phyloP scores from a whole-genome alignment of 2,329 filamentous ascomycete species.

The Colletotrichum musae region DNA sequence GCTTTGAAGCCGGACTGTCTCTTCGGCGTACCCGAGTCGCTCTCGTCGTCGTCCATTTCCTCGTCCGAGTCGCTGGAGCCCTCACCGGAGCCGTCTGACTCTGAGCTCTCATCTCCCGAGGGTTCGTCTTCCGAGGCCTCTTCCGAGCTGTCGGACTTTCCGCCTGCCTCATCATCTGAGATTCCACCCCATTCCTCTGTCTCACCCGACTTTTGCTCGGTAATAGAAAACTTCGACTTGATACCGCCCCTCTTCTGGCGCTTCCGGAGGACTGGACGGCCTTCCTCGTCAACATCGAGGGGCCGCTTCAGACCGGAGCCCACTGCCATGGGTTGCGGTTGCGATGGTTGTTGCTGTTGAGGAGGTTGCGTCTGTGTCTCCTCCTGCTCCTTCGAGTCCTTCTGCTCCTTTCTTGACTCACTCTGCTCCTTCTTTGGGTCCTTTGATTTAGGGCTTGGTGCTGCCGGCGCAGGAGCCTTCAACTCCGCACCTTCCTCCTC shows the following conservation, averaged over 20 bases:
- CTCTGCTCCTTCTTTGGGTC: neutral
- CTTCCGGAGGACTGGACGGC: conserved; percentile 86
- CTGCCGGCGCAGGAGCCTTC: conserved; percentile 15
- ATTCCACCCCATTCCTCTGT: conserved; percentile 46
- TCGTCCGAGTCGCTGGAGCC: conserved; percentile 46
- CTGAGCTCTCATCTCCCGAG: conserved; percentile 17
- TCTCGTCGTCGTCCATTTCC: conserved; percentile 49
- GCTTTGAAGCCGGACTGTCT: conserved; percentile 84
- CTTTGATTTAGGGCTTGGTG: conserved; percentile 21
- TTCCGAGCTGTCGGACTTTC: neutral
- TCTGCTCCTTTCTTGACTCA: neutral
- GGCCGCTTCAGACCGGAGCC: conserved; percentile 91
- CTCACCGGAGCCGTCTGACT: conserved; percentile 43
- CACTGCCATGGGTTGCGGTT: conserved; percentile 47
- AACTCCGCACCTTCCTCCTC: conserved; percentile 30
- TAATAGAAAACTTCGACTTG: conserved; percentile 66
- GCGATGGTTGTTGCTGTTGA: neutral
- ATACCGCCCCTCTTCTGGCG: conserved; percentile 80
- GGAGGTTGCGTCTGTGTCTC: neutral
- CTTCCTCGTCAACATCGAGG: conserved; percentile 83
- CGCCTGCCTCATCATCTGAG: conserved; percentile 39
- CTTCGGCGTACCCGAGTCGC: conserved; percentile 48
- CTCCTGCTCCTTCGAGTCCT: neutral
- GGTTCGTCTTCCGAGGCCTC: conserved; percentile 6
- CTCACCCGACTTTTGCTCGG: conserved; percentile 53